phyloP scores from a whole-genome alignment of 441 rosid species.

The Lepidium campestre region DNA sequence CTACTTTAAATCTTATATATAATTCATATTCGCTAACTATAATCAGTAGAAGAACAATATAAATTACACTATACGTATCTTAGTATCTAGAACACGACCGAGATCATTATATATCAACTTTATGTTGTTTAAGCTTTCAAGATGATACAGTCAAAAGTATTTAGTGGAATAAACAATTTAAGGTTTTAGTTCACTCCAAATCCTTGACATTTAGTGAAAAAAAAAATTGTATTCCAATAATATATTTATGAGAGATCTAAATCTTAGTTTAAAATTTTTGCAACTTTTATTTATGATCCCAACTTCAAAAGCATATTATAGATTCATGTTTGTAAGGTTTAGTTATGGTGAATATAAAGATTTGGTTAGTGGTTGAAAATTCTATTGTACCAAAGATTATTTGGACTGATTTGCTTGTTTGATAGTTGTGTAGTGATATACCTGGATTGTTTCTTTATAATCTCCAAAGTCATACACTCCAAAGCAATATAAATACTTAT shows the following conservation, averaged over 20 bases:
- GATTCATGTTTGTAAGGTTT: background rate
- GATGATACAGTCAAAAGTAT: too few species aligned
- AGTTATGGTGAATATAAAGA: background rate
- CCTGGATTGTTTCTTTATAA: background rate
- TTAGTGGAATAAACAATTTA: too few species aligned
- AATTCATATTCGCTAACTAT: background rate
- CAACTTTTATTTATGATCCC: too few species aligned
- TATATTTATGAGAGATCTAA: background rate
- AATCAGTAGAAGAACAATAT: background rate
- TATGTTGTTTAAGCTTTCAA: too few species aligned
- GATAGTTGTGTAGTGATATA: background rate
- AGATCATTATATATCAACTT: too few species aligned
- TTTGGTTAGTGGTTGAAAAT: background rate
- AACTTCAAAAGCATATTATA: background rate
- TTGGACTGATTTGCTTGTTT: slow-evolving; percentile 1
- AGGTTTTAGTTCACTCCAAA: too few species aligned
- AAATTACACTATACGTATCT: too few species aligned
- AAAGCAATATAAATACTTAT: too few species aligned
- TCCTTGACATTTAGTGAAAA: too few species aligned
- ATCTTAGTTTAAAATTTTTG: background rate
- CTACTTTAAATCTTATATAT: background rate
- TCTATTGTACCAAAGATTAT: background rate
- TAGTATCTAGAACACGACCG: too few species aligned
- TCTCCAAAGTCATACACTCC: too few species aligned
- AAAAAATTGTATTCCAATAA: too few species aligned